A percentile compares a stretch with the other conserved stretches of the same genome.
These are phyloP conservation scores for Metschnikowia anglica DNA, from an alignment of 805 yeast genomes.

Conservation along the genomic window DNA sequence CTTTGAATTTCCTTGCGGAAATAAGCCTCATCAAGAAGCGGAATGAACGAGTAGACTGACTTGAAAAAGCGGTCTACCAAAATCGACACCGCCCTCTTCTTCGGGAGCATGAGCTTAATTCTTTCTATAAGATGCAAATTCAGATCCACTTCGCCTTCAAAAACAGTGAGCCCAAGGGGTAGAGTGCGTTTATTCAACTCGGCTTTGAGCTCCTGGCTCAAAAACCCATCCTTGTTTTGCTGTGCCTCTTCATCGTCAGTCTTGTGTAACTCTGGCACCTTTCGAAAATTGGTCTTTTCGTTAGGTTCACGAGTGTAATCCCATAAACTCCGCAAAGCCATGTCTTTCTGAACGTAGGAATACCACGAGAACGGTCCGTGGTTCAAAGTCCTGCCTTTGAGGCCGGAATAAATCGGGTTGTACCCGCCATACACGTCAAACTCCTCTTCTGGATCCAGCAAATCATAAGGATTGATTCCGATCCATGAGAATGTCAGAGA, in stretches of 20 bases:
- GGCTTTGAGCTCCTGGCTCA: slow-evolving; percentile 11
- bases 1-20: slow-evolving; percentile 39
- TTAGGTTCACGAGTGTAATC: slow-evolving; percentile 6
- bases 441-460: slow-evolving; percentile 26
- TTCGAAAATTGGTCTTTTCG: neutral
- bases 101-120: slow-evolving; percentile 20
- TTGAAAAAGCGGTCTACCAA: slow-evolving; percentile 21
- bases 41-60: slow-evolving; percentile 22
- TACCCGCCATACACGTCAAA: slow-evolving; percentile 45
- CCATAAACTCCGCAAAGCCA: slow-evolving; percentile 19
- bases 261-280: neutral
- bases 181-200: slow-evolving; percentile 31
- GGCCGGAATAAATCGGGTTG: slow-evolving; percentile 42
- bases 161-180: slow-evolving; percentile 35
- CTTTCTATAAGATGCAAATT: slow-evolving; percentile 23
- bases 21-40: slow-evolving; percentile 23
- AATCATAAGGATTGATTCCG: slow-evolving; percentile 7
- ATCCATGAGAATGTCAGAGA: slow-evolving; percentile 1
- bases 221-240: neutral
- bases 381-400: slow-evolving; percentile 39
- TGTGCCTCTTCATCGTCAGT: slow-evolving; percentile 16
- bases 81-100: slow-evolving; percentile 18
- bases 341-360: slow-evolving; percentile 49
- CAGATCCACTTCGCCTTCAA: slow-evolving; percentile 32
- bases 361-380: slow-evolving; percentile 56